Conservation (phyloP, 2,329 filamentous ascomycete species). For the Monosporascus sp. region DNA sequence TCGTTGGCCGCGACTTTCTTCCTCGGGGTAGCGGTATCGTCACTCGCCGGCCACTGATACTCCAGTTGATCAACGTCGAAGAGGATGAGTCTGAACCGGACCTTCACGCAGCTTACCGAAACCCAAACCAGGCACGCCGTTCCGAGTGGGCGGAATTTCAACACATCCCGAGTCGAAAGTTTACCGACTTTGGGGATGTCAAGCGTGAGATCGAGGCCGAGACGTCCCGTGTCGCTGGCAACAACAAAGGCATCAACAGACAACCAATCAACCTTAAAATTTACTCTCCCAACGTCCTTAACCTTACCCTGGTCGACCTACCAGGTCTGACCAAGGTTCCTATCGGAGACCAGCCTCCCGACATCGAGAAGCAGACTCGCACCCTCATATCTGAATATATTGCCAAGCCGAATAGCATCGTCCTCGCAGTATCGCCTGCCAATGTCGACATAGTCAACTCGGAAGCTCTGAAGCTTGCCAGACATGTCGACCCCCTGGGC, state of each 20-base stretch:
- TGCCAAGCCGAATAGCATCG: slow-evolving; percentile 96
- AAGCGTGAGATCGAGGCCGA: slow-evolving; percentile 97
- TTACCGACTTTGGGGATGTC: slow-evolving; percentile 88
- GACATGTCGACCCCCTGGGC: slow-evolving; percentile 93
- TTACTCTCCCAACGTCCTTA: slow-evolving; percentile 94
- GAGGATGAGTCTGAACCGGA: slow-evolving; percentile 64
- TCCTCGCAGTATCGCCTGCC: slow-evolving; percentile 91
- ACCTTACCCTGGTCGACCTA: slow-evolving; percentile 91
- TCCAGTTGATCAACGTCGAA: slow-evolving; percentile 96
- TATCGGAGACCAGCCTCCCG: slow-evolving; percentile 93
- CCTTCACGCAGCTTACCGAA: slow-evolving; percentile 66
- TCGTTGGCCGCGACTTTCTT: slow-evolving; percentile 94
- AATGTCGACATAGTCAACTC: slow-evolving; percentile 99
- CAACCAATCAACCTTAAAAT: slow-evolving; percentile 98
- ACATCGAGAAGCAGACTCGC: slow-evolving; percentile 97
- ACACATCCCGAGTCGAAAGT: slow-evolving; percentile 82
- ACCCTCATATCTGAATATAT: slow-evolving; percentile 98
- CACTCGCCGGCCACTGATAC: slow-evolving; percentile 85
- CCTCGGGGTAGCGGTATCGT: slow-evolving; percentile 96
- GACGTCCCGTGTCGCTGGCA: slow-evolving; percentile 84
- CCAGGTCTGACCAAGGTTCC: slow-evolving; percentile 96
- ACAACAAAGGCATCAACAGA: slow-evolving; percentile 96
- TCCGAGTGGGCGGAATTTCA: slow-evolving; percentile 92
- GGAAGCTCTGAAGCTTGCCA: slow-evolving; percentile 90
- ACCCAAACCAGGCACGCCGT: slow-evolving; percentile 62